These are phyloP conservation scores for Lagenidium giganteum DNA, from an alignment of 352 stramenopile genomes.

Conservation along the genomic window DNA sequence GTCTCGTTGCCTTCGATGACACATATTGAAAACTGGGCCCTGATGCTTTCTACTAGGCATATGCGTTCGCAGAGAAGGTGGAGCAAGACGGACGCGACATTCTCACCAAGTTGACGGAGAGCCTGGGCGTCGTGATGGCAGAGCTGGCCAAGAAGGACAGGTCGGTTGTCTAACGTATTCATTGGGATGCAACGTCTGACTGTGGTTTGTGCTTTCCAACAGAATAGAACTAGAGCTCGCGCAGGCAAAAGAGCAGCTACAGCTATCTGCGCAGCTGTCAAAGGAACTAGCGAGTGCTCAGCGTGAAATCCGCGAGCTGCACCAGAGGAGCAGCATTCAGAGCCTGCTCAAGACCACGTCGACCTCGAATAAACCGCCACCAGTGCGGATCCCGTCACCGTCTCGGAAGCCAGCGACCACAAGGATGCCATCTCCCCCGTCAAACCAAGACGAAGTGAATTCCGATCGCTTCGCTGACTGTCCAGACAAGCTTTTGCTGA, in stretches of 20 bases:
- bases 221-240: conserved; percentile 62
- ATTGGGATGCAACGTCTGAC: not conserved
- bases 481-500: conserved; percentile 55
- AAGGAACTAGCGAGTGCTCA: conserved; percentile 67
- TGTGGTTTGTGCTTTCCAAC: not conserved
- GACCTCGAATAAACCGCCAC: conserved; percentile 6
- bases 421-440: too few relatives aligned
- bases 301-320: conserved; percentile 68
- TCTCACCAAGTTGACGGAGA: conserved; percentile 36
- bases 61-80: conserved; percentile 41
- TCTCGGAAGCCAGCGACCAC: too few relatives aligned
- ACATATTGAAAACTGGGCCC: too few relatives aligned
- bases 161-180: not conserved
- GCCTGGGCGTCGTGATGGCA: conserved; percentile 39
- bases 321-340: conserved; percentile 65
- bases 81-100: conserved; percentile 42
- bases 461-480: conserved; percentile 24
- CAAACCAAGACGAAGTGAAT: conserved; percentile 1
- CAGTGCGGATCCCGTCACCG: conserved; percentile 11
- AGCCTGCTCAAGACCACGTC: conserved; percentile 37
- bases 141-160: conserved; percentile 65
- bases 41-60: conserved; percentile 32
- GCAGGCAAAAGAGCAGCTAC: conserved; percentile 51
- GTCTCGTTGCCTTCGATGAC: not conserved
- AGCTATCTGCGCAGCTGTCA: conserved; percentile 40